A percentile compares a stretch with the other conserved stretches of the same genome.
phyloP scores from a whole-genome alignment of 2,329 filamentous ascomycete genomes.

The Alternaria sp. region DNA sequence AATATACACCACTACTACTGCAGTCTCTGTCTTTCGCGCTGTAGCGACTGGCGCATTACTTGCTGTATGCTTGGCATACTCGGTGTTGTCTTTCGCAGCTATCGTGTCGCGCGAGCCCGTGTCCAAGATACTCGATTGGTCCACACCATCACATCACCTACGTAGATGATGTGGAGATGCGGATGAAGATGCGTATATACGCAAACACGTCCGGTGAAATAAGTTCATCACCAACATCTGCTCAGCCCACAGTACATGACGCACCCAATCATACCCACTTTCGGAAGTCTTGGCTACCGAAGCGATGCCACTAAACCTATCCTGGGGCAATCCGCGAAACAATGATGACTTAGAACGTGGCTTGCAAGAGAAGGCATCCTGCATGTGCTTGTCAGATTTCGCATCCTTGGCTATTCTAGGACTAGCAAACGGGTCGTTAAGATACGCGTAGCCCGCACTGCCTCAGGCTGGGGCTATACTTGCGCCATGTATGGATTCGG shows the following conservation, averaged over 20 bases:
- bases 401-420: neutral
- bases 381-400: neutral
- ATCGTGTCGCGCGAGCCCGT: neutral
- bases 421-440: neutral
- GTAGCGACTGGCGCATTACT: neutral
- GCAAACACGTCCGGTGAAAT: neutral
- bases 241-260: neutral
- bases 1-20: neutral
- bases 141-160: neutral
- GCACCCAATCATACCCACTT: neutral
- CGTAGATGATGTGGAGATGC: neutral
- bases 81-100: neutral
- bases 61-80: neutral
- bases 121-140: neutral
- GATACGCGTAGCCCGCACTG: slow-evolving; percentile 9
- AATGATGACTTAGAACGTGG: neutral
- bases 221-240: neutral
- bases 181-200: neutral
- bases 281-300: slow-evolving; percentile 8
- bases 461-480: neutral
- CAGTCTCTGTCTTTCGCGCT: neutral
- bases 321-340: neutral
- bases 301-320: neutral
- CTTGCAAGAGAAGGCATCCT: neutral
- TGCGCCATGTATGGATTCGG: neutral